These are phyloP conservation scores for Fusarium sp. DNA, from an alignment of 2,329 filamentous ascomycete species.

Conservation along the genomic window DNA sequence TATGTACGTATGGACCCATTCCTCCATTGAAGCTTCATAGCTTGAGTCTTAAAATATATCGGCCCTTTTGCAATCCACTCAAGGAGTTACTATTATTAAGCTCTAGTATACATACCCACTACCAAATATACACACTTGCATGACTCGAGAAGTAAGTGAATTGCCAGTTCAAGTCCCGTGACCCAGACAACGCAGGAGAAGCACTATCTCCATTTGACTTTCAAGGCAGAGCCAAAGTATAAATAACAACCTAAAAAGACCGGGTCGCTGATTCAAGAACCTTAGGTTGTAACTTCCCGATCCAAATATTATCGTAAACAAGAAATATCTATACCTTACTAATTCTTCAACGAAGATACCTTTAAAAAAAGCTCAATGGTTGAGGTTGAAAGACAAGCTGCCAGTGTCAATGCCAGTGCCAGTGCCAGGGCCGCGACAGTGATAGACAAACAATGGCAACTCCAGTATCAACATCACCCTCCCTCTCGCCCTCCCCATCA, in stretches of 20 bases:
- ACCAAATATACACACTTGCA: neutral
- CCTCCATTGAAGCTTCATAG: too few relatives aligned
- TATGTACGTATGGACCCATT: neutral
- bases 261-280: constrained; percentile 12
- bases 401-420: constrained; percentile 1
- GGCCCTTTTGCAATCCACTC: neutral
- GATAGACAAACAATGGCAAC: constrained; percentile 23
- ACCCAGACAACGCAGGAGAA: neutral
- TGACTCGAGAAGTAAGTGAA: neutral
- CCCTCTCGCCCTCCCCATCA: constrained; percentile 27
- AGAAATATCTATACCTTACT: neutral
- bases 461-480: constrained; percentile 22
- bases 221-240: constrained; percentile 9
- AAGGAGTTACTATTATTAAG: neutral
- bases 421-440: constrained; percentile 9
- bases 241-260: constrained; percentile 7
- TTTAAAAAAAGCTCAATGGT: neutral
- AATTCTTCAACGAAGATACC: neutral
- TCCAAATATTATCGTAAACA: neutral
- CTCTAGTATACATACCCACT: neutral
- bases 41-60: neutral
- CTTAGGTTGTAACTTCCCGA: constrained; percentile 16
- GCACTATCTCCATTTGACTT: constrained; percentile 9
- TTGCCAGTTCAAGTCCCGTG: neutral
- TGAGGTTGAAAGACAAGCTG: neutral